phyloP scores from a whole-genome alignment of 768 basidiomycete genomes.

The Boletus tylopilopsis region DNA sequence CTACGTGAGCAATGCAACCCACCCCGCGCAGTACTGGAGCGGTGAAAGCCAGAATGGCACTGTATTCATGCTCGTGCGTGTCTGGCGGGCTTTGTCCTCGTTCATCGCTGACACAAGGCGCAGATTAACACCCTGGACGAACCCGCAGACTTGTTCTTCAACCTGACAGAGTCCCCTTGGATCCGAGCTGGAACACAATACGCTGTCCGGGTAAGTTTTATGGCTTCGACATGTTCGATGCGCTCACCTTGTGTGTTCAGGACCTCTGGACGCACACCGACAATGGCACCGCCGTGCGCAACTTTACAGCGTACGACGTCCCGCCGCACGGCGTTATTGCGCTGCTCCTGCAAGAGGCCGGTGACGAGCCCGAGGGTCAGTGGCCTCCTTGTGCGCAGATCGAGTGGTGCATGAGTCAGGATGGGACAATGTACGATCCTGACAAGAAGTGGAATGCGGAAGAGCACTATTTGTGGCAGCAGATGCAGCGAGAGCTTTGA shows the following conservation, averaged over 20 bases:
- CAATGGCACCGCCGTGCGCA: constrained; percentile 62
- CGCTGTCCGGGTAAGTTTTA: constrained; percentile 50
- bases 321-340: constrained; percentile 71
- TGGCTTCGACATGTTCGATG: not conserved
- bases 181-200: constrained; percentile 65
- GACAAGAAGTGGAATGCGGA: constrained; percentile 25
- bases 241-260: constrained; percentile 29
- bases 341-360: constrained; percentile 59
- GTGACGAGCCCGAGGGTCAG: constrained; percentile 58
- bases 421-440: constrained; percentile 45
- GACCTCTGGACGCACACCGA: constrained; percentile 73
- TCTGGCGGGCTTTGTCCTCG: not conserved
- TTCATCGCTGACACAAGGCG: not conserved
- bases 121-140: constrained; percentile 60
- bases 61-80: constrained; percentile 59
- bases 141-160: constrained; percentile 57
- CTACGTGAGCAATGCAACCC: constrained; percentile 38
- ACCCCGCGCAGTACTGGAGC: constrained; percentile 72
- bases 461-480: not conserved
- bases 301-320: constrained; percentile 49
- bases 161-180: constrained; percentile 67
- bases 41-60: constrained; percentile 62
- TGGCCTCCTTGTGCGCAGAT: constrained; percentile 54
- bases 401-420: constrained; percentile 57
- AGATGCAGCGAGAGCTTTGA: no score